A percentile compares a stretch with the other conserved stretches of the same genome.
These are phyloP conservation scores for Tylopilus subfusipes DNA, from an alignment of 768 basidiomycete species.

Conservation along the genomic window DNA sequence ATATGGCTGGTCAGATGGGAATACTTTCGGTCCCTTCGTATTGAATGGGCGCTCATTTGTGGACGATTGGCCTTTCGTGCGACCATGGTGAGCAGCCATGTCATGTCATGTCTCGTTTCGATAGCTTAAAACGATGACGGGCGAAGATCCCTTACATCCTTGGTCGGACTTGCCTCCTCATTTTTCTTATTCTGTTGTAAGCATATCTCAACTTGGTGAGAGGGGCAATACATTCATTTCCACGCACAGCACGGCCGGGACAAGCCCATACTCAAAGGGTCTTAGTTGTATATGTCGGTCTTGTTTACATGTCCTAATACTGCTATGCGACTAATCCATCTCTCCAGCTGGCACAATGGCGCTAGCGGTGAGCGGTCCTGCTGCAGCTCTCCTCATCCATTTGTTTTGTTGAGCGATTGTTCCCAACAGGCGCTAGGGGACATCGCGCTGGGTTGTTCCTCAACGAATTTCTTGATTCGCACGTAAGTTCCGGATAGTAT, in stretches of 20 bases:
- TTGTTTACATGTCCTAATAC: not conserved
- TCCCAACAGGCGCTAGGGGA: slow-evolving; percentile 1
- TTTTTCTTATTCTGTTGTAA: slow-evolving; percentile 11
- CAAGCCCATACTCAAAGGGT: not conserved
- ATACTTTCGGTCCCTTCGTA: slow-evolving; percentile 11
- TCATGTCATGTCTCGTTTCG: not conserved
- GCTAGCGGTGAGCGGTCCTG: slow-evolving; percentile 3
- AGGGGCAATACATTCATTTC: not conserved
- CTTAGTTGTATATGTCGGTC: slow-evolving; percentile 13
- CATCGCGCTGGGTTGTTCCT: slow-evolving; percentile 19
- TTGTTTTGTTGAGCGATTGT: not conserved
- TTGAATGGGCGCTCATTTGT: slow-evolving; percentile 18
- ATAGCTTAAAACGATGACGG: not conserved
- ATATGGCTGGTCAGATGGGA: slow-evolving; percentile 18
- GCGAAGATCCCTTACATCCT: slow-evolving; percentile 20
- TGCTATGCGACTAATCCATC: not conserved
- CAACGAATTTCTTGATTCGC: slow-evolving; percentile 23
- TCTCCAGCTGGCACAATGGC: slow-evolving; percentile 1
- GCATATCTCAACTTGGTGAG: not conserved
- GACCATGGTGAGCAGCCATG: slow-evolving; percentile 16
- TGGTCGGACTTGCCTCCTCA: slow-evolving; percentile 13
- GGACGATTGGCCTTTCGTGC: slow-evolving; percentile 14
- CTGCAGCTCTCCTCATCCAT: no score
- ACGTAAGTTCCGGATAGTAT: slow-evolving; percentile 12
- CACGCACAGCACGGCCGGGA: not conserved